Evolutionary conservation across 1,284 basidiomycete genomes (phyloP), one percentile per base, ranked within the genome.

Genomic region (Sporisorium graminicola): DNA sequence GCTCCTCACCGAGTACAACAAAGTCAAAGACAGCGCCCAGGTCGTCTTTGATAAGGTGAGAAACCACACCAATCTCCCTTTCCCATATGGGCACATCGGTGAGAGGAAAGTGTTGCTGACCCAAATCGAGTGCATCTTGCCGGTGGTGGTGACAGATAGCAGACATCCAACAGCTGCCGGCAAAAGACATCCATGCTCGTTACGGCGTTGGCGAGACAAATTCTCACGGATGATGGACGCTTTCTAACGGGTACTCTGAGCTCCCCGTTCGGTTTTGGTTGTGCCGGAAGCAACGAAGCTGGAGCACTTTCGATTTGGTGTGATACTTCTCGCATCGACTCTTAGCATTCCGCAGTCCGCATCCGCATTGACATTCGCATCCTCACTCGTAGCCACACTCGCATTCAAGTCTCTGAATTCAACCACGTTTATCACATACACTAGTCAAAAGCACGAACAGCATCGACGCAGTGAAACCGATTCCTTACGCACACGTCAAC

Each of bases 11-110:
- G 49, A 65, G 22, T 77, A 77, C 53, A 77, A 77, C 33, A 54
- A 47, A 10, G 74, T 77, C 44, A 78, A 66, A n/a, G 71, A 78
- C 35, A 49, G 59, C 29, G 59, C 65, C 26, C 65, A 69, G 53
- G 29, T 66, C 27, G 40, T 73, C 0, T 73, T 73, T 29, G 74
- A 73, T 44, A 73, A 69, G 63, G 74, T 76, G 37, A 53, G 65
- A 5, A 10, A 31, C 29, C 46, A 4, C 35, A 13, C n/a, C 20
- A 35, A 12, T n/a, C n/a, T n/a, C n/a, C n/a, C n/a, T n/a, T n/a
- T n/a, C n/a, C n/a, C n/a, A n/a, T n/a, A n/a, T n/a, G n/a, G n/a
- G n/a, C n/a, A n/a, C n/a, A n/a, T n/a, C n/a, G n/a, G n/a, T n/a
- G n/a, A 13, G 51, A 5, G 5, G 51, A n/a, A 22, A 10, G 22